Evolutionary conservation across 2,329 filamentous ascomycete species (phyloP), one percentile per base, ranked within the genome.

Genomic region (Colletotrichum brevisporum): DNA sequence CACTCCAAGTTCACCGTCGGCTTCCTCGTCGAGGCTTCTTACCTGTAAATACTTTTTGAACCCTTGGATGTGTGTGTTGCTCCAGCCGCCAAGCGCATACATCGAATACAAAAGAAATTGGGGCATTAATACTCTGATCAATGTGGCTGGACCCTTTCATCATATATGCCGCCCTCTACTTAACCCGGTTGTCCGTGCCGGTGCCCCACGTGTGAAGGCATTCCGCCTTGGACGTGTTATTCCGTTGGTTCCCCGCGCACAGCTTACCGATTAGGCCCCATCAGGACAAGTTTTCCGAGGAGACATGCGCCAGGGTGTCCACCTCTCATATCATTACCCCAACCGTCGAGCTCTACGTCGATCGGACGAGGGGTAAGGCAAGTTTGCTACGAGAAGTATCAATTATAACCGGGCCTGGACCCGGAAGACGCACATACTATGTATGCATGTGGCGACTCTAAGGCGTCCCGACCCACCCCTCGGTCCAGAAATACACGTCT

Each of bases 1-100:
- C 80, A 82, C 71, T 69, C 76, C 65, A 78, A 78, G 63, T 78
- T 82, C 67, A 78, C 78, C 1, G 71, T 81, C 10, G 80, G 78
- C 2, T 82, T 80, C 63, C 65, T 81, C 8, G 76, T 82, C 5
- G 80, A 70, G 64, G 67, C 67, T 52, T 70, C 67, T n/a, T 70
- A 70, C 58, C 36, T 70, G 52, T 70, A 68, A 36, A 63, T 36
- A 48, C 2, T 24, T 41, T 12, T 15, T 16, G 15, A 15, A n/a
- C n/a, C n/a, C 12, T 41, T 43, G 9, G 4, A 16, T 12, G 16
- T 9, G 18, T 6, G 5, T n/a, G 3, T 16, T 12, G 15, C 18
- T 10, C 3, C 8, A 16, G 45, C 16, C 16, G 0, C 8, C 45
- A n/a, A 47, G 45, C 9, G 15, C 2, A 16, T 6, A 47, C 15